Conservation (phyloP, 2,329 filamentous ascomycete genomes). For the Hirsutella minnesotensis region DNA sequence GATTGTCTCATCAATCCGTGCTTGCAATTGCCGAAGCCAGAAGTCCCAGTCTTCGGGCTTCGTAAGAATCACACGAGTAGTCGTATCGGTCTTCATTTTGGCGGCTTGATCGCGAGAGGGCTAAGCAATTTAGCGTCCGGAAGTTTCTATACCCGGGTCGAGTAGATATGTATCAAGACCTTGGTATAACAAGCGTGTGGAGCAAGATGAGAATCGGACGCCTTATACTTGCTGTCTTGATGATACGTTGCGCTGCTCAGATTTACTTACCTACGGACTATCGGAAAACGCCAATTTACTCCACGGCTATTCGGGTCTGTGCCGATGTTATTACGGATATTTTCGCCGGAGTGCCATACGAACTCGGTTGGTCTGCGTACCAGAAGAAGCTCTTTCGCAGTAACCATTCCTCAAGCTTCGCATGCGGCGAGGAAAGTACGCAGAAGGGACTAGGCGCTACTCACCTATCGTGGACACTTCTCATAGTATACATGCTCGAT, state of each 20-base stretch:
- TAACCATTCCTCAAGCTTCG: constrained; percentile 33
- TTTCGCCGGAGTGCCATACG: constrained; percentile 45
- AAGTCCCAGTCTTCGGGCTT: too few species aligned
- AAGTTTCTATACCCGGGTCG: constrained; percentile 49
- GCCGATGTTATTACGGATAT: constrained; percentile 43
- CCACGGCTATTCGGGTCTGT: constrained; percentile 35
- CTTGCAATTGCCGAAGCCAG: too few species aligned
- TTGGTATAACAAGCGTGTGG: constrained; percentile 43
- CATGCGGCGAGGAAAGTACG: constrained; percentile 34
- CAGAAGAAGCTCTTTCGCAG: constrained; percentile 26
- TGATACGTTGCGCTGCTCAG: constrained; percentile 48
- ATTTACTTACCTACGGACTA: constrained; percentile 47
- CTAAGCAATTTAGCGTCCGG: too few species aligned
- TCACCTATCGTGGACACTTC: constrained; percentile 45
- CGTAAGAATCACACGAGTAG: too few species aligned
- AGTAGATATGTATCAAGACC: constrained; percentile 46
- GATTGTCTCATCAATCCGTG: too few species aligned
- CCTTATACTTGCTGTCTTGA: constrained; percentile 39
- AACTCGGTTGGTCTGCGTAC: constrained; percentile 44
- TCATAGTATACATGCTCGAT: constrained; percentile 40
- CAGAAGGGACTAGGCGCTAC: constrained; percentile 44
- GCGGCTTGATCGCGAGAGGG: too few species aligned
- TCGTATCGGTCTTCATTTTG: too few species aligned
- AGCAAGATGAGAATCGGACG: constrained; percentile 41
- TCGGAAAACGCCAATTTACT: constrained; percentile 48